Base-by-base conservation (phyloP, 2,329 filamentous ascomycete species). In the Pseudocercospora cruenta region DNA sequence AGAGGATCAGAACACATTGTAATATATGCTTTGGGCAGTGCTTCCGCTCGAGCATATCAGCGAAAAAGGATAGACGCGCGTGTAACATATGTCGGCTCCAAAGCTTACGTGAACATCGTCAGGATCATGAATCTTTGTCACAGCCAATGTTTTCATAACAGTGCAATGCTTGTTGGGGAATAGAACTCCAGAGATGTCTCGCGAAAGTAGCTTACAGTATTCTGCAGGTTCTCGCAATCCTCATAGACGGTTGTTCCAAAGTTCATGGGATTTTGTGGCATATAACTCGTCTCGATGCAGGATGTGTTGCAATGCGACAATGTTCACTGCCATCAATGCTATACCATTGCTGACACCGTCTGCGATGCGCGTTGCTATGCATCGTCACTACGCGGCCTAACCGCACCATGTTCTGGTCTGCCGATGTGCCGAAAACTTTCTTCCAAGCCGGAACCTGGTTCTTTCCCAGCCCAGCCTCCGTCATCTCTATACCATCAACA, bases 11-110 rank as follows among this genome's bases (percentile, higher is more conserved):
- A 45, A 45, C 16, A 5, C 21, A 60, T 31, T 49, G 45, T 47
- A 47, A 51, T 28, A 4, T 60, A 31, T 60, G 58, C 58, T 49
- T n/a, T 43, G 16, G 21, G 39, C 24, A 21, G 45, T 9, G 36
- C 6, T 39, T 39, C 36, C 36, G 36, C 36, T 39, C 36, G n/a
- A 16, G 54, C 31, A 36, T 58, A 58, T 36, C 31, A 21, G 28
- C 31, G n/a, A 39, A 39, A 39, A 33, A 36, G 31, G 19, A 60
- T 49, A 49, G 36, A 60, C 22, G 39, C 58, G 24, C 33, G 58
- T 51, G 58, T 47, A 60, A 51, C 36, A 51, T 60, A 60, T 60
- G 54, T 58, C 54, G 21, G 54, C 54, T 21, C 19, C 58, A 28
- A 24, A 26, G 45, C 43, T 31, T 60, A 16, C 28, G 21, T 26